Evolutionary conservation across 2,329 filamentous ascomycete genomes (phyloP), one percentile per base, ranked within the genome.

Genomic region (Coleophoma crateriformis): DNA sequence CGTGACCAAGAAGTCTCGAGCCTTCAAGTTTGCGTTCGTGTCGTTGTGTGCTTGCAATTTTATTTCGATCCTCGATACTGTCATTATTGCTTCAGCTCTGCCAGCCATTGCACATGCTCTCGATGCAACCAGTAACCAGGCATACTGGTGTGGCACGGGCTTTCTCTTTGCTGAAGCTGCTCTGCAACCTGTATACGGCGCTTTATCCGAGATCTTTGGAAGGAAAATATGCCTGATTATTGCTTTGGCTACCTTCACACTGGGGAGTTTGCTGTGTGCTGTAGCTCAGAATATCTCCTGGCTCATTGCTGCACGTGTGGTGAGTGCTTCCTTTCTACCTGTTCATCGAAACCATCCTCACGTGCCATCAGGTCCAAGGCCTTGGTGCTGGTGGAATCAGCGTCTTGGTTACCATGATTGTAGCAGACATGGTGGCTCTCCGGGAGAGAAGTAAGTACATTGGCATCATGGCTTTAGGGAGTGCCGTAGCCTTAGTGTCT

Each of bases 401-500:
- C 49, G 58, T 72, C 27, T 61, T 77, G 3, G 65, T 68, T 3
- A 71, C 72, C 32, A 70, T 78, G 46, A 68, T 80, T 15, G 63
- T 78, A 3, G 72, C 69, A n/a, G 77, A 79, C 49, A 60, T 79
- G 13, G 69, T 78, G 1, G 69, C 74, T 0, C 61, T 80, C n/a
- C 61, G 69, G 7, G 67, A 76, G 52, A 61, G 76, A 45, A 71
- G 69, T 11, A 64, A 70, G 14, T 77, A 70, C 51, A 63, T 71
- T 41, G 65, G 63, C 3, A 62, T 68, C 8, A 14, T 54, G 8
- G 35, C 47, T 10, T 17, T 54, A 7, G 50, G 39, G 13, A 59
- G 71, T 14, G 48, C 54, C 3, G 40, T 57, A 3, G 54, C 50
- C 4, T 38, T 54, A 4, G 34, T 49, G n/a, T 43, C 45, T 45